phyloP scores from a whole-genome alignment of 2,329 filamentous ascomycete species.

The Tolypocladium endophyticum region DNA sequence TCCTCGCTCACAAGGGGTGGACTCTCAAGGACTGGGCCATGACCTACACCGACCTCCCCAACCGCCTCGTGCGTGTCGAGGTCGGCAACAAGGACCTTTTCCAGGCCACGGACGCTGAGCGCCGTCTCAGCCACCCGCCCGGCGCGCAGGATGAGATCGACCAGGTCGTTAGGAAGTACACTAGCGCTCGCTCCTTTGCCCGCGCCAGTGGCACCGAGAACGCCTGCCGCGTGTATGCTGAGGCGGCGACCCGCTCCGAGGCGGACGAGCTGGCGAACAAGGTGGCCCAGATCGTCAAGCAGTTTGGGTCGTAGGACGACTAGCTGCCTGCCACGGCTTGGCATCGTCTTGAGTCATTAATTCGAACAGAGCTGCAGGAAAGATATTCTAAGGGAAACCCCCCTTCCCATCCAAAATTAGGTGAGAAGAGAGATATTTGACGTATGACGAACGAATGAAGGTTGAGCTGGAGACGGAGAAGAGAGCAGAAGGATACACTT shows the following conservation, averaged over 20 bases:
- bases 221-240: slow-evolving; percentile 89
- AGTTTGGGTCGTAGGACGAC: slow-evolving; percentile 28
- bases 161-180: slow-evolving; percentile 78
- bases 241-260: slow-evolving; percentile 80
- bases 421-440: background rate
- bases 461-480: background rate
- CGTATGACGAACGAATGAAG: background rate
- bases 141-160: slow-evolving; percentile 83
- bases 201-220: slow-evolving; percentile 93
- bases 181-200: slow-evolving; percentile 80
- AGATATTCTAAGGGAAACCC: background rate
- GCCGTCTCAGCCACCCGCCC: slow-evolving; percentile 67
- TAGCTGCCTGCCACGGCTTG: background rate
- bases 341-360: background rate
- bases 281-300: slow-evolving; percentile 65
- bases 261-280: slow-evolving; percentile 83
- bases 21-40: slow-evolving; percentile 80
- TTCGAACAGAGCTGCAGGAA: background rate
- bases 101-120: slow-evolving; percentile 85
- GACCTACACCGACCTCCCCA: slow-evolving; percentile 90
- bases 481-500: background rate
- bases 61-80: slow-evolving; percentile 86
- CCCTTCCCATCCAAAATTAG: background rate
- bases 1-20: slow-evolving; percentile 93
- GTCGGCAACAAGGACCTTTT: slow-evolving; percentile 83